Evolutionary conservation across 73 alveolate genomes (phyloP).

Genomic region (Paramecium sexaurelia): DNA sequence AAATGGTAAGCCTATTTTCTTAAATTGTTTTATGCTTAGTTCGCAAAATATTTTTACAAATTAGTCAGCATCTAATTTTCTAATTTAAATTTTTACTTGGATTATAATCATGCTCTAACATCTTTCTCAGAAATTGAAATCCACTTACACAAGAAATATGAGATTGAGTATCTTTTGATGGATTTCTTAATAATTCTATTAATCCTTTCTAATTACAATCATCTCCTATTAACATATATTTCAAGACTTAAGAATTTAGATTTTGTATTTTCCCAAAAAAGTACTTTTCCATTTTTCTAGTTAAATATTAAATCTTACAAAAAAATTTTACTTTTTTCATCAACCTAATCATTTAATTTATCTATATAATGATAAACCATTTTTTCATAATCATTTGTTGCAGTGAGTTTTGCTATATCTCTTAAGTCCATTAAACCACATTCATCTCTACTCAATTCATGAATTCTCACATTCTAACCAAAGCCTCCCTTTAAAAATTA

Average conservation of each 20-base stretch:
- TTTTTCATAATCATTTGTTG: background rate
- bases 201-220: background rate
- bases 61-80: background rate
- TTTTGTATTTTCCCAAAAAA: slow-evolving; percentile 22
- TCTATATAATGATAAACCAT: background rate
- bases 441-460: slow-evolving; percentile 41
- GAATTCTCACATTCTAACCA: slow-evolving; percentile 16
- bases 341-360: background rate
- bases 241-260: background rate
- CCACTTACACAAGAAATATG: slow-evolving; percentile 38
- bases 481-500: slow-evolving; percentile 43
- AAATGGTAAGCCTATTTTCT: background rate
- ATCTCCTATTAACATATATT: slow-evolving; percentile 8
- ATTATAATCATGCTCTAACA: slow-evolving; percentile 40
- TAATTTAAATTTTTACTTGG: background rate
- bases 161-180: background rate
- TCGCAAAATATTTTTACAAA: background rate
- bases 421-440: background rate
- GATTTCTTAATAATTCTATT: background rate
- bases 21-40: background rate
- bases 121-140: background rate
- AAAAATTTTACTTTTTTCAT: slow-evolving; percentile 33
- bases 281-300: slow-evolving; percentile 42
- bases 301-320: background rate
- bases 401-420: background rate